Base-by-base conservation (phyloP, 129 eudicot genomes). In the Tagetes erecta region DNA sequence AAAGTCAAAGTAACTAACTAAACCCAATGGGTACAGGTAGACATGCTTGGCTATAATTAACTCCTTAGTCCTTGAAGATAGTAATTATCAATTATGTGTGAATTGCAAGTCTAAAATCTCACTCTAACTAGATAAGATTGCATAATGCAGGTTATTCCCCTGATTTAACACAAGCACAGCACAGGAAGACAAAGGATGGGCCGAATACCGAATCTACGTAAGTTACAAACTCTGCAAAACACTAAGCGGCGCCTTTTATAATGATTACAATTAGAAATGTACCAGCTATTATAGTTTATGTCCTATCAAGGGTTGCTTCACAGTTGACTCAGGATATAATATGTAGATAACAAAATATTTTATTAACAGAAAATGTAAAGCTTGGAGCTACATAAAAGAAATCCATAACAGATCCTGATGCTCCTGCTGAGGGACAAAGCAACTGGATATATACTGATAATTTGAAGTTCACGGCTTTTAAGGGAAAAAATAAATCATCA, bases 121-220 rank as follows among this genome's bases (percentile, higher is more conserved):
- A 42, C 33, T 3, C 3, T 44, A 40, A 72, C 76, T 41, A 72
- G 30, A 72, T 30, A 55, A 41, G 76, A 72, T 56, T 27, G 67
- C 34, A 42, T 38, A 57, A 73, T 58, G 46, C 13, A 73, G 68
- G 36, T 46, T 59, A 73, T 42, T 42, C 68, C 45, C 36, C 33
- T 57, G 67, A 72, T 72, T 30, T 56, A 40, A 56, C 31, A 57
- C 52, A 39, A 37, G 51, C 42, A 40, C 40, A 66, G 66, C 55
- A 72, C 40, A 33, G 11, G 42, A 59, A 30, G 42, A 59, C 44
- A 58, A 44, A 42, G 67, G 41, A 35, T 42, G n/a, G 58, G 45
- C 33, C 14, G 47, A 11, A 44, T 34, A 73, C 30, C 44, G 44
- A 59, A 59, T 53, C 8, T 40, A 44, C 41, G 31, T 42, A 44